Evolutionary conservation across 2,329 filamentous ascomycete genomes (phyloP).

Genomic region (Pyricularia sp.): DNA sequence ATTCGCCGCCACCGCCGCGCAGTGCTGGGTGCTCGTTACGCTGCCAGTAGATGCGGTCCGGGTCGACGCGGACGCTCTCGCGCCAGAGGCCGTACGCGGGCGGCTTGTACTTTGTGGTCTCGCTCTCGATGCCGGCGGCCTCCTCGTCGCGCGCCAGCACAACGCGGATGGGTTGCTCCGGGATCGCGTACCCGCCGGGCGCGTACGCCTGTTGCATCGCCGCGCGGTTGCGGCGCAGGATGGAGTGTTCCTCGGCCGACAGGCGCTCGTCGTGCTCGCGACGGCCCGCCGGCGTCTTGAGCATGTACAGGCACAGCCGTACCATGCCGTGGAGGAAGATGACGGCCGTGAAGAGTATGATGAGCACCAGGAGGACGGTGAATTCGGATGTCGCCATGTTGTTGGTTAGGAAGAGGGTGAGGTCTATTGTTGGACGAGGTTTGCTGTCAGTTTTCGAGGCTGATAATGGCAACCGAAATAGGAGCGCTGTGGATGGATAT

Average conservation of each 20-base stretch:
- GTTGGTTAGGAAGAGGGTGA: conserved; percentile 56
- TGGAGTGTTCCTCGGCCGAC: conserved; percentile 14
- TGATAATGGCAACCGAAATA: background rate
- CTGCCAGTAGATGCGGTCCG: conserved; percentile 71
- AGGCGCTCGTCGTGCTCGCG: conserved; percentile 15
- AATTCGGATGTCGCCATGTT: conserved; percentile 55
- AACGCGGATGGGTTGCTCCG: conserved; percentile 62
- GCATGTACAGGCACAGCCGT: conserved; percentile 54
- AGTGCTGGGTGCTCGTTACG: conserved; percentile 35
- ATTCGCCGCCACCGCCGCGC: conserved; percentile 15
- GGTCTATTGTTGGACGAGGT: conserved; percentile 36
- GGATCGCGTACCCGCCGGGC: conserved; percentile 54
- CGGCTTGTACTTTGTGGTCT: conserved; percentile 47
- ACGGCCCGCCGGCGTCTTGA: conserved; percentile 27
- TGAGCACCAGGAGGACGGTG: conserved; percentile 65
- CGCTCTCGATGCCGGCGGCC: conserved; percentile 40
- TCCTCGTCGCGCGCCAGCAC: conserved; percentile 65
- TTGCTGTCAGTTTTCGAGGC: background rate
- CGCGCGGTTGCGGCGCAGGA: conserved; percentile 11
- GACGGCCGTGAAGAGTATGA: conserved; percentile 60
- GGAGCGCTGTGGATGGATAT: background rate
- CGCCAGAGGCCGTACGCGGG: conserved; percentile 81
- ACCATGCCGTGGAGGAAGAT: conserved; percentile 73
- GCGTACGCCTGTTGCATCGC: conserved; percentile 31
- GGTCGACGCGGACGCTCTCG: conserved; percentile 69